These are phyloP conservation scores for Mycena amicta DNA, from an alignment of 768 basidiomycete species.

Conservation along the genomic window DNA sequence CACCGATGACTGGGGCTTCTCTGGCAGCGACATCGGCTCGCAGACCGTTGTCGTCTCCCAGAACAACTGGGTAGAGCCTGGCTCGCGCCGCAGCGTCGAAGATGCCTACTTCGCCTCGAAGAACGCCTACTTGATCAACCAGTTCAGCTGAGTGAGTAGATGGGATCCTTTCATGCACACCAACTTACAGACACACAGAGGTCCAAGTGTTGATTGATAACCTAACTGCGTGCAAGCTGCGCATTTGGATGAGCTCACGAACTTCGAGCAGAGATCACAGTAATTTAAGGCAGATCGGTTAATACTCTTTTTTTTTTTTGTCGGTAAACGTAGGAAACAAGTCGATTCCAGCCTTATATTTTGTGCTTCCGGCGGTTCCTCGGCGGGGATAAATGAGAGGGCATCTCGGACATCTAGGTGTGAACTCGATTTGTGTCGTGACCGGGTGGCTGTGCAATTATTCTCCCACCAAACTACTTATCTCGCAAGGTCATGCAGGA, in stretches of 20 bases:
- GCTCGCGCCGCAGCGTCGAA: conserved; percentile 32
- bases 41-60: conserved; percentile 40
- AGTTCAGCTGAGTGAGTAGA: not conserved
- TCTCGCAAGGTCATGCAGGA: too few species aligned
- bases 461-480: too few species aligned
- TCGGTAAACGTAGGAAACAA: not conserved
- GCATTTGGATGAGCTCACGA: too few species aligned
- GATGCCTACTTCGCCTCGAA: conserved; percentile 36
- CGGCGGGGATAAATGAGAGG: too few species aligned
- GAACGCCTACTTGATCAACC: conserved; percentile 23
- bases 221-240: too few species aligned
- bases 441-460: too few species aligned
- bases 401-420: too few species aligned
- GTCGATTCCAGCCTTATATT: not conserved
- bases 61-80: conserved; percentile 42
- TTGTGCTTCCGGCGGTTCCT: too few species aligned
- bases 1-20: conserved; percentile 43
- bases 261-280: not conserved
- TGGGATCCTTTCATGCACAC: not conserved
- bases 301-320: conserved; percentile 1
- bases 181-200: not conserved
- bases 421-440: too few species aligned
- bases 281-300: conserved; percentile 3
- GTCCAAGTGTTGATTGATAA: too few species aligned
- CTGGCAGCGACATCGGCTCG: conserved; percentile 39